Conservation (phyloP, 495 filamentous ascomycete species). For the Aspergillus incahuasiensis region DNA sequence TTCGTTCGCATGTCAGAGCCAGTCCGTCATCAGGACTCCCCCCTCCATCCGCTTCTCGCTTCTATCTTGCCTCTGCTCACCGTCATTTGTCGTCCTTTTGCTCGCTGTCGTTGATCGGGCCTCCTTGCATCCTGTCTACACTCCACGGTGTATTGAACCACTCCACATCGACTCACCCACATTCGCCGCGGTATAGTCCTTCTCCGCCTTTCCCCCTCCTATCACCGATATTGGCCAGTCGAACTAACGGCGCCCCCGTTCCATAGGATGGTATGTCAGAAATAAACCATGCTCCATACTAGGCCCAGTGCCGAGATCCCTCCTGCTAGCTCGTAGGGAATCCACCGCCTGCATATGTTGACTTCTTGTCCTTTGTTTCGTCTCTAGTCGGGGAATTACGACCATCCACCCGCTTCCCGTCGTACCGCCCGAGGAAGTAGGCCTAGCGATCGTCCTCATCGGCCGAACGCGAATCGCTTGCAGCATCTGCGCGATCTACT, state of each 20-base stretch:
- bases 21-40: conserved; percentile 5
- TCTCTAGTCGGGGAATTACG: conserved; percentile 55
- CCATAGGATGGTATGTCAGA: conserved; percentile 20
- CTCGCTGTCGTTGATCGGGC: neutral
- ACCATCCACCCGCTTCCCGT: conserved; percentile 50
- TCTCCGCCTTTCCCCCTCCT: conserved; percentile 8
- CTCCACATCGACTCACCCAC: neutral
- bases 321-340: neutral
- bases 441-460: conserved; percentile 17
- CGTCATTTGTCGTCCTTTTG: neutral
- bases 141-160: neutral
- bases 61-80: neutral
- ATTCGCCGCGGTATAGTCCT: conserved; percentile 11
- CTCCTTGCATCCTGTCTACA: neutral
- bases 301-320: neutral
- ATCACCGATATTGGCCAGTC: neutral
- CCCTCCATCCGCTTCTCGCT: neutral
- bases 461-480: conserved; percentile 20
- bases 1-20: too few relatives aligned
- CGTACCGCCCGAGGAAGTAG: conserved; percentile 24
- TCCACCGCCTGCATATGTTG: conserved; percentile 12
- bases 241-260: neutral
- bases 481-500: conserved; percentile 41
- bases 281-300: neutral
- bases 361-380: conserved; percentile 10